Percentiles rank a stretch among this genome's conserved stretches.
Conservation (phyloP, 1,139 yeast genomes). For the Candida neerlandica region DNA sequence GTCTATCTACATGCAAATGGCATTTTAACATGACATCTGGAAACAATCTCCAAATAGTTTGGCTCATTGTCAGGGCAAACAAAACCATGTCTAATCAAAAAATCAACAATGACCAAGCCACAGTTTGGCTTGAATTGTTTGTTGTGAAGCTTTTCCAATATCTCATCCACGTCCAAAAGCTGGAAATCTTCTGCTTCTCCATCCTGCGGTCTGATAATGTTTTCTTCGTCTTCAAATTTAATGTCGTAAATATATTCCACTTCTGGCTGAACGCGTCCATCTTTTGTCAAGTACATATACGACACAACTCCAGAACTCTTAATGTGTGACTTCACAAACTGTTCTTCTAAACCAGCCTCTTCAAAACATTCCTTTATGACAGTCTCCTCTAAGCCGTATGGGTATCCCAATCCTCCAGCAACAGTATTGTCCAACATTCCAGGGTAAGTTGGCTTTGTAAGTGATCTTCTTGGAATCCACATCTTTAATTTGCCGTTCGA, state of each 20-base stretch:
- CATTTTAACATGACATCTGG: constrained; percentile 64
- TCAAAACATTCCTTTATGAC: constrained; percentile 83
- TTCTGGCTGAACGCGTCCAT: constrained; percentile 81
- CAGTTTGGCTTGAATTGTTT: constrained; percentile 89
- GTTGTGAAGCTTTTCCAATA: constrained; percentile 45
- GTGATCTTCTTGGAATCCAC: constrained; percentile 86
- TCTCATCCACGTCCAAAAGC: constrained; percentile 62
- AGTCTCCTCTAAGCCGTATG: constrained; percentile 75
- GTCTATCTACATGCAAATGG: constrained; percentile 60
- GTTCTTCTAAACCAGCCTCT: constrained; percentile 77
- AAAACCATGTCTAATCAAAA: constrained; percentile 78
- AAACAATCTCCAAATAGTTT: constrained; percentile 57
- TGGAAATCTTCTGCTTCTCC: constrained; percentile 81
- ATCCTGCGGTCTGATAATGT: constrained; percentile 74
- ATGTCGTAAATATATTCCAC: constrained; percentile 81
- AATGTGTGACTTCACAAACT: constrained; percentile 49
- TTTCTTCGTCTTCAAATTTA: constrained; percentile 48
- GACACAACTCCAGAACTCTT: constrained; percentile 66
- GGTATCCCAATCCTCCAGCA: constrained; percentile 93
- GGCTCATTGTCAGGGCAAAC: constrained; percentile 64
- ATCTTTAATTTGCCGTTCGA: constrained; percentile 53
- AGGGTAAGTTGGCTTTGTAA: constrained; percentile 82
- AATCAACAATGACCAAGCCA: constrained; percentile 77
- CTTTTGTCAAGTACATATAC: constrained; percentile 56
- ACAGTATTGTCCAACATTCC: constrained; percentile 90